Evolutionary conservation across 768 basidiomycete genomes (phyloP), one percentile per base, ranked within the genome.

Genomic region (Mycena epipterygia): DNA sequence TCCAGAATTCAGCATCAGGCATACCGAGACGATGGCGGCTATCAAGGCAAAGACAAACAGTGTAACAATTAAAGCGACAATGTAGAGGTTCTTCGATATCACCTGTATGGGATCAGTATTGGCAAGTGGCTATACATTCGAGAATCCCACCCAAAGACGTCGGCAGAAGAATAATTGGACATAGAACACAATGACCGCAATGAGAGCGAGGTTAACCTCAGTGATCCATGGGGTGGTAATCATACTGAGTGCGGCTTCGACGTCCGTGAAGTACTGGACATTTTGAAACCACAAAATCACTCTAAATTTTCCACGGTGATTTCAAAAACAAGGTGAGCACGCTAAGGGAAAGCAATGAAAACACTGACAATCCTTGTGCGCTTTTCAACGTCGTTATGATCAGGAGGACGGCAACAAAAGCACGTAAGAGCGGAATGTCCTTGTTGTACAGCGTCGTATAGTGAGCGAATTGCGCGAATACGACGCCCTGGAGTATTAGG

Each of bases 111-210:
- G n/a, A n/a, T n/a, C n/a, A n/a, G n/a, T 32, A 33, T n/a, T 25
- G 8, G 32, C 6, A 49, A 6, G 30, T 61, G 60, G 48, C 30
- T 48, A 21, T 46, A 16, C 44, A n/a, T 21, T 25, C n/a, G 44
- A 61, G 30, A 44, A 61, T 32, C 60, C 37, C 60, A 61, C 60
- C 60, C 42, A 49, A 19, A 61, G 44, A 25, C 60, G 60, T 9
- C 5, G 30, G 60, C 48, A n/a, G n/a, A n/a, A n/a, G n/a, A n/a
- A n/a, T n/a, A n/a, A n/a, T n/a, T n/a, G n/a, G n/a, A n/a, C n/a
- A n/a, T n/a, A n/a, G n/a, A n/a, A n/a, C n/a, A n/a, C n/a, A n/a
- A n/a, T n/a, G n/a, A n/a, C n/a, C n/a, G n/a, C n/a, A n/a, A n/a
- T n/a, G n/a, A n/a, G n/a, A n/a, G n/a, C n/a, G n/a, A n/a, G n/a